These are phyloP conservation scores for Heliamphora exappendiculata DNA, from an alignment of 148 eudicot genomes.

Conservation along the genomic window DNA sequence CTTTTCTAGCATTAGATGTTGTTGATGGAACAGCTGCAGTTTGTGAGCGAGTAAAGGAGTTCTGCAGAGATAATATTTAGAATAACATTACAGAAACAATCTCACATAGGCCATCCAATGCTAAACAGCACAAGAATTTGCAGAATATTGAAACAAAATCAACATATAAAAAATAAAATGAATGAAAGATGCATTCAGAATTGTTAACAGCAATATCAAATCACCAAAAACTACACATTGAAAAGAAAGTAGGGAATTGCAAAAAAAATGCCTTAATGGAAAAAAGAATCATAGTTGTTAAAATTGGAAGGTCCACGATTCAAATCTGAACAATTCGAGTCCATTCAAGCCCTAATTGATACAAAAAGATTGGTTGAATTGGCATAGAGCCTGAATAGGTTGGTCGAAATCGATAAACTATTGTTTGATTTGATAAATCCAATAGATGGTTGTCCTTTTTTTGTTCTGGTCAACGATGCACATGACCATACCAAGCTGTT, in stretches of 20 bases:
- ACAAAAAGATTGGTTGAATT: not conserved
- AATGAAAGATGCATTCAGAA: not conserved
- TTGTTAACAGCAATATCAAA: not conserved
- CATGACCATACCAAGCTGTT: not conserved
- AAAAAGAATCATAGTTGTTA: not conserved
- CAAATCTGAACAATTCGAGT: not conserved
- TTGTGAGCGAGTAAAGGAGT: conserved; percentile 34
- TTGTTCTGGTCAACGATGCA: too few species aligned
- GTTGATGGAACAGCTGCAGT: conserved; percentile 26
- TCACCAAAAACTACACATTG: not conserved
- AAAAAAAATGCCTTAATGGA: not conserved
- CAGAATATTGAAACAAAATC: not conserved
- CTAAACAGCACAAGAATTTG: not conserved
- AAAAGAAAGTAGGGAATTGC: not conserved
- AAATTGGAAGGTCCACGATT: not conserved
- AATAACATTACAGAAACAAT: not conserved
- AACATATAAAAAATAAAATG: not conserved
- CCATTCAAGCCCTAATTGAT: too few species aligned
- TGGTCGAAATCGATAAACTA: not conserved
- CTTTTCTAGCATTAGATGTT: conserved; percentile 28
- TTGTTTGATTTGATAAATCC: not conserved
- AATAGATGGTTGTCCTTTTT: too few species aligned
- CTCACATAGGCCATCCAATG: not conserved
- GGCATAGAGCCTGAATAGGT: not conserved
- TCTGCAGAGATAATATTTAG: conserved; percentile 23